Evolutionary conservation across 495 filamentous ascomycete species (phyloP), one percentile per base, ranked within the genome.

Genomic region (Glarea lozoyensis): DNA sequence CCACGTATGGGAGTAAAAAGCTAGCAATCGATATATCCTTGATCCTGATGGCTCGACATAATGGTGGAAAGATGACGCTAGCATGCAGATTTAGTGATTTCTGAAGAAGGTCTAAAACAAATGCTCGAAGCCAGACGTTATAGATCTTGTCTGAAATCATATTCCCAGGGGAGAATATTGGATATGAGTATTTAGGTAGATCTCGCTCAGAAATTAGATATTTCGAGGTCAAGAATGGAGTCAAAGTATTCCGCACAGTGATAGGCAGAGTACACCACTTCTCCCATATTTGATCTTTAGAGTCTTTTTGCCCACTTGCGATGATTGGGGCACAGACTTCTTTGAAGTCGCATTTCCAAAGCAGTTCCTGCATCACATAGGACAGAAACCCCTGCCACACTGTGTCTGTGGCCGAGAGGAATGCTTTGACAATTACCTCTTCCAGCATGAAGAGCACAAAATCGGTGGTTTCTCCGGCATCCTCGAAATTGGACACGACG

Each of bases 281-380:
- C 37, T 70, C 64, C 55, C 81, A 81, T 2, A 42, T 29, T 18
- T 21, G 30, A 12, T 42, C 4, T 12, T 15, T 38, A 35, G 27
- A 36, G 19, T 19, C 23, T 37, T 9, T 33, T 10, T 24, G 9
- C 10, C 30, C 36, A n/a, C 45, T 48, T 10, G n/a, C 33, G 5
- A 45, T 31, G 17, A 39, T 42, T 75, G 70, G 49, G 34, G 49
- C 38, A 16, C 62, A 73, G 4, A 80, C 72, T n/a, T 64, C 60
- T 27, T 75, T 77, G 44, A 94, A 75, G 20, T 80, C 76, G 54
- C 81, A 81, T 45, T 80, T 76, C 41, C 78, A 81, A 7, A 97
- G 73, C 7, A 99, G 69, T 52, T 92, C 83, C 60, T 99, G 92
- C 81, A 97, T 94, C 2, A 81, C 84, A 57, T 80, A 97, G 11